Evolutionary conservation across 2,329 filamentous ascomycete species (phyloP).

Genomic region (Neoscytalidium dimidiatum): DNA sequence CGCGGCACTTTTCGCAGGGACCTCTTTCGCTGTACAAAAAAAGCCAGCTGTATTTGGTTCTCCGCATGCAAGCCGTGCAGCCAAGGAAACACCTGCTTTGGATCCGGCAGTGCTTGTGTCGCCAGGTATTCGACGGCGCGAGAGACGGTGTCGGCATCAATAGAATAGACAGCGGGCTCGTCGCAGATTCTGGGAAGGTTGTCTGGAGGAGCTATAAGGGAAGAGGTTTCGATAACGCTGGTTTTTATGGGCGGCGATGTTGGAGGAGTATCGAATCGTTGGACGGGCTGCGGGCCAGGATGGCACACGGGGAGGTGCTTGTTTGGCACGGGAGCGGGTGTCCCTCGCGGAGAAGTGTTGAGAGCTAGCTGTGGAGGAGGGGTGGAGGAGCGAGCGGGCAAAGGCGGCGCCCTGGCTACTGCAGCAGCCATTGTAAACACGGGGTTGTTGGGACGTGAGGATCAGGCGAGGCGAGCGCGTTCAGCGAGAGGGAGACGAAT

Average conservation of each 20-base stretch:
- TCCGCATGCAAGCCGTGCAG: constrained; percentile 87
- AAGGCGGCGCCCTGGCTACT: constrained; percentile 41
- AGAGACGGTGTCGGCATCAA: constrained; percentile 68
- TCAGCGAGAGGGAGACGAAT: neutral
- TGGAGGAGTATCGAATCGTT: constrained; percentile 47
- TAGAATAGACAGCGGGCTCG: constrained; percentile 67
- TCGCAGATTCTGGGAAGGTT: constrained; percentile 44
- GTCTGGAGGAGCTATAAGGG: constrained; percentile 74
- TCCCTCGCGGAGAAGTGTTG: constrained; percentile 57
- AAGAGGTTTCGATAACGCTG: constrained; percentile 60
- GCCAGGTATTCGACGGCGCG: constrained; percentile 75
- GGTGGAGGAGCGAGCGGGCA: constrained; percentile 40
- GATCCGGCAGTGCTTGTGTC: constrained; percentile 78
- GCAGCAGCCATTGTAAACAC: constrained; percentile 43
- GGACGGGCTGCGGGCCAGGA: constrained; percentile 65
- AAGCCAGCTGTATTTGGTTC: constrained; percentile 85
- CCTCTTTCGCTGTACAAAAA: constrained; percentile 79
- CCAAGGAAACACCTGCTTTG: constrained; percentile 92
- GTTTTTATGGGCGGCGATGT: constrained; percentile 63
- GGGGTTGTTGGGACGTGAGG: neutral
- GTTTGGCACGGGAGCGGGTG: constrained; percentile 71
- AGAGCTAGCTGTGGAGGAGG: constrained; percentile 59
- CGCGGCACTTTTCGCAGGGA: constrained; percentile 69
- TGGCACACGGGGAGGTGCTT: constrained; percentile 89
- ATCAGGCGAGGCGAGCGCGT: neutral